Evolutionary conservation across 2,329 filamentous ascomycete genomes (phyloP).

Genomic region (Coniella vitis): DNA sequence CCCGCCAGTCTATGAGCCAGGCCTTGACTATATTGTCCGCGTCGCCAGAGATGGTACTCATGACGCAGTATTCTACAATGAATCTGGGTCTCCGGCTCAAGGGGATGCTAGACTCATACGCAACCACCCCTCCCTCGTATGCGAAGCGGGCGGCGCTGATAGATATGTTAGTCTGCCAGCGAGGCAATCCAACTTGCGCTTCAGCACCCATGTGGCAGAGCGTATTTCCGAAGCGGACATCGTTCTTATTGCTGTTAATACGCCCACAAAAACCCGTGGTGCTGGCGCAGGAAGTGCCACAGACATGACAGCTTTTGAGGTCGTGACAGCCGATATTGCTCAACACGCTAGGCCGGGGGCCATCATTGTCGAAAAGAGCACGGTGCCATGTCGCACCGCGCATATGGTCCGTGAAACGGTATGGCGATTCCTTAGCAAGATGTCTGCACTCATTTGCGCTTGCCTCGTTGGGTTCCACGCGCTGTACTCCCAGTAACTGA

Average conservation of each 20-base stretch:
- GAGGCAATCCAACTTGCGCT: constrained; percentile 61
- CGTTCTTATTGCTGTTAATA: constrained; percentile 72
- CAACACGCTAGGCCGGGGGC: constrained; percentile 57
- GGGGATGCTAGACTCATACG: background rate
- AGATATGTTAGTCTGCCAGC: constrained; percentile 25
- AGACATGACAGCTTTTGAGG: constrained; percentile 66
- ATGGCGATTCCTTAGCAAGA: constrained; percentile 23
- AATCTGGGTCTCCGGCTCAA: constrained; percentile 18
- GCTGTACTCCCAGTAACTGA: background rate
- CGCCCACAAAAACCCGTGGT: constrained; percentile 67
- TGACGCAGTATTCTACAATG: constrained; percentile 34
- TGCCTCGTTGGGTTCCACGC: background rate
- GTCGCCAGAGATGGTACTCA: constrained; percentile 54
- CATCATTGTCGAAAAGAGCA: constrained; percentile 77
- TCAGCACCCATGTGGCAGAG: constrained; percentile 59
- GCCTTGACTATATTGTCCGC: constrained; percentile 60
- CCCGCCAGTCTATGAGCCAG: constrained; percentile 71
- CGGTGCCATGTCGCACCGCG: constrained; percentile 69
- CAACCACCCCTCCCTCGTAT: background rate
- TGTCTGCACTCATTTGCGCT: background rate
- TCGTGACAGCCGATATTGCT: constrained; percentile 61
- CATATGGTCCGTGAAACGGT: constrained; percentile 63
- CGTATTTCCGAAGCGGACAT: constrained; percentile 63
- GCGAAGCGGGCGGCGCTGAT: background rate
- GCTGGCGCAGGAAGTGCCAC: constrained; percentile 64